Evolutionary conservation across 2,329 filamentous ascomycete species (phyloP).

Genomic region (Aspergillus sclerotialis): DNA sequence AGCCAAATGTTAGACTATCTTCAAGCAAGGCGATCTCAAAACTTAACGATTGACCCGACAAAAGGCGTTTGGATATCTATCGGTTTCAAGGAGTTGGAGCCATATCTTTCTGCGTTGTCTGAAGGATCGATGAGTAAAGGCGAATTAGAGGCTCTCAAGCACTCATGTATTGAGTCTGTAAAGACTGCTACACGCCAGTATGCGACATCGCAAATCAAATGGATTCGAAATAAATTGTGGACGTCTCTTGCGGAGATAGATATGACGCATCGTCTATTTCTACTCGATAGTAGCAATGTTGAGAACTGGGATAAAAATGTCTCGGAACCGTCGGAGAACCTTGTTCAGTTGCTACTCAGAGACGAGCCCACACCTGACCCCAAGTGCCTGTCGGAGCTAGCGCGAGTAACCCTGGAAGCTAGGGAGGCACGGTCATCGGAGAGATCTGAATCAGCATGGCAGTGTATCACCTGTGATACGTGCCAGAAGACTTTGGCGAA

Average conservation of each 20-base stretch:
- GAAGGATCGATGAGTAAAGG: conserved; percentile 13
- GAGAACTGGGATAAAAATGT: conserved; percentile 58
- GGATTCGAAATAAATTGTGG: conserved; percentile 79
- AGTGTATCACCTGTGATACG: conserved; percentile 56
- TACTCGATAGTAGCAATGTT: conserved; percentile 73
- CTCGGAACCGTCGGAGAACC: conserved; percentile 52
- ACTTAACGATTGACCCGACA: conserved; percentile 58
- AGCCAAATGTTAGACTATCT: conserved; percentile 46
- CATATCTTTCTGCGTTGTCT: conserved; percentile 53
- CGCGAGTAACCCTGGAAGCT: conserved; percentile 50
- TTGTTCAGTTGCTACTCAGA: conserved; percentile 59
- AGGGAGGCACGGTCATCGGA: conserved; percentile 46
- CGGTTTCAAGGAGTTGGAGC: conserved; percentile 84
- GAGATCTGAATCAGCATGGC: conserved; percentile 42
- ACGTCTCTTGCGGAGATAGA: conserved; percentile 55
- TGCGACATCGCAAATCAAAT: conserved; percentile 73
- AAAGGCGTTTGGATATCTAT: conserved; percentile 95
- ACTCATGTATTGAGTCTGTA: conserved; percentile 62
- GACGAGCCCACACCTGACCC: conserved; percentile 48
- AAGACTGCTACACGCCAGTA: conserved; percentile 83
- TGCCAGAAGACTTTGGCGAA: conserved; percentile 56
- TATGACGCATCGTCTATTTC: conserved; percentile 55
- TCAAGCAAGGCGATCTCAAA: conserved; percentile 38
- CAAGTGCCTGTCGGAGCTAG: conserved; percentile 52
- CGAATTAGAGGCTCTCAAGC: conserved; percentile 51